Evolutionary conservation across 768 basidiomycete species (phyloP).

Genomic region (Xerocomellus dryophilus): DNA sequence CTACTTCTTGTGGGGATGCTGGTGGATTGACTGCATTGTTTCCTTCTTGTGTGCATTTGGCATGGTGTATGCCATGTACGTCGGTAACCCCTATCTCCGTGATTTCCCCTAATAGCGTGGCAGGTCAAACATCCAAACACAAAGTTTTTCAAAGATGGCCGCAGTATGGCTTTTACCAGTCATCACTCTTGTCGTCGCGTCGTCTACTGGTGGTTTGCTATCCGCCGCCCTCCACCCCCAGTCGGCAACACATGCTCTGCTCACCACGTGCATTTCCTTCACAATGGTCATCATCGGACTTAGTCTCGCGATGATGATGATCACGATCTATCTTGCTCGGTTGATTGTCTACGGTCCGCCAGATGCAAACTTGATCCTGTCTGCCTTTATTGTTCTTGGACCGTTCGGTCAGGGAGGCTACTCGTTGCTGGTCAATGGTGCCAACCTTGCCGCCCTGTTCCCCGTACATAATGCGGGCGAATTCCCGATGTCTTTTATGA

Average conservation of each 20-base stretch:
- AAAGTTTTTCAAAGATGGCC: constrained; percentile 39
- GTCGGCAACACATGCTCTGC: constrained; percentile 37
- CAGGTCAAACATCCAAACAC: constrained; percentile 45
- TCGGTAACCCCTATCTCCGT: background rate
- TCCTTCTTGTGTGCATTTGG: constrained; percentile 47
- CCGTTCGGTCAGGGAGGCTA: constrained; percentile 54
- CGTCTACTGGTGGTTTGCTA: constrained; percentile 48
- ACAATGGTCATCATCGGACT: constrained; percentile 46
- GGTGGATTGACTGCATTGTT: constrained; percentile 47
- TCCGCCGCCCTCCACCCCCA: constrained; percentile 36
- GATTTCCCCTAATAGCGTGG: constrained; percentile 1
- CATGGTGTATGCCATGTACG: constrained; percentile 48
- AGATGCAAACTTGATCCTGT: constrained; percentile 38
- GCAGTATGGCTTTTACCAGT: constrained; percentile 51
- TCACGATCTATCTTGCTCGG: constrained; percentile 45
- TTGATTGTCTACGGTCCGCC: constrained; percentile 42
- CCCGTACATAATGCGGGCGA: constrained; percentile 29
- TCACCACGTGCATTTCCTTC: constrained; percentile 44
- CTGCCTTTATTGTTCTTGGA: constrained; percentile 49
- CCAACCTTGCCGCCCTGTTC: constrained; percentile 35
- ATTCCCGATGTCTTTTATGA: constrained; percentile 33
- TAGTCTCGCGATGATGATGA: constrained; percentile 47
- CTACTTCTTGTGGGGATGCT: constrained; percentile 45
- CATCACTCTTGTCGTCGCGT: constrained; percentile 52
- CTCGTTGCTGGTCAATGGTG: constrained; percentile 41